Evolutionary conservation across 2,329 filamentous ascomycete species (phyloP).

Genomic region (Colletotrichum godetiae): DNA sequence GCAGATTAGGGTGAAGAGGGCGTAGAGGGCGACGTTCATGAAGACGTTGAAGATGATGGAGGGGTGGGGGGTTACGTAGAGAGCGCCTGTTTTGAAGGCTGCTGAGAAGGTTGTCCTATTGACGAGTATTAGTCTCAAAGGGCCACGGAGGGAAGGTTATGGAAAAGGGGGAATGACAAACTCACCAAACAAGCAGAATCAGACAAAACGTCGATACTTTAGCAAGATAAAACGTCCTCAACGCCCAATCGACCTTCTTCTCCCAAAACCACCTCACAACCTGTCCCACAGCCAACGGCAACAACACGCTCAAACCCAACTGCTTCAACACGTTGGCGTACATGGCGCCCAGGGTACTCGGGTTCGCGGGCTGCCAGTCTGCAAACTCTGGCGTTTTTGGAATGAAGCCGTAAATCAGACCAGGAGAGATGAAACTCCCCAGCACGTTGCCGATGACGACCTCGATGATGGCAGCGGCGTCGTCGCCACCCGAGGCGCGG

Average conservation of each 20-base stretch:
- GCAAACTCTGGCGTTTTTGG: slow-evolving; percentile 64
- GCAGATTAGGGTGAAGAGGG: slow-evolving; percentile 72
- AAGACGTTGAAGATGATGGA: slow-evolving; percentile 76
- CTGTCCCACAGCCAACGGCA: slow-evolving; percentile 74
- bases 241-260: slow-evolving; percentile 62
- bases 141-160: not conserved
- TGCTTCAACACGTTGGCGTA: slow-evolving; percentile 76
- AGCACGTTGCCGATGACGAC: slow-evolving; percentile 77
- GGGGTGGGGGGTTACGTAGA: slow-evolving; percentile 66
- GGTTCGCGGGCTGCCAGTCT: slow-evolving; percentile 64
- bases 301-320: slow-evolving; percentile 73
- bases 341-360: slow-evolving; percentile 67
- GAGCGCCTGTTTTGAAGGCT: slow-evolving; percentile 72
- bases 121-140: not conserved
- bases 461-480: slow-evolving; percentile 73
- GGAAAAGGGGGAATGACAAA: not conserved
- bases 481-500: slow-evolving; percentile 74
- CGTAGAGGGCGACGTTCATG: slow-evolving; percentile 72
- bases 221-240: slow-evolving; percentile 64
- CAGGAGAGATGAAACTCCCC: slow-evolving; percentile 75
- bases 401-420: slow-evolving; percentile 71
- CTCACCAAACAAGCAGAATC: slow-evolving; percentile 61
- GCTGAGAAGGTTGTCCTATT: slow-evolving; percentile 75
- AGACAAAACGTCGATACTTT: slow-evolving; percentile 61
- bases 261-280: slow-evolving; percentile 62